A percentile compares a stretch with the other conserved stretches of the same genome.
These are phyloP conservation scores for Brassica balearica DNA, from an alignment of 441 rosid genomes.

Conservation along the genomic window DNA sequence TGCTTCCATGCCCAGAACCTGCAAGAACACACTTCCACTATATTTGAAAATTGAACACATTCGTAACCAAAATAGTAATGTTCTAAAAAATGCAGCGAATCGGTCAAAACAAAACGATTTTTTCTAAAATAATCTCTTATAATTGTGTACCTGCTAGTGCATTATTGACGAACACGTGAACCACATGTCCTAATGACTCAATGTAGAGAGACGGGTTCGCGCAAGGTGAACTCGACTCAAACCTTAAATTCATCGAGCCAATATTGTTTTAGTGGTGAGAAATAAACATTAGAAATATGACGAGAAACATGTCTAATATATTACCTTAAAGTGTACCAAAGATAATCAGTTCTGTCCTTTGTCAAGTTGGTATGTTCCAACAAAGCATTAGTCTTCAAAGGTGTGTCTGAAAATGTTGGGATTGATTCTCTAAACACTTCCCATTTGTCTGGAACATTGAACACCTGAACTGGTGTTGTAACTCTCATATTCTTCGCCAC, in stretches of 20 bases:
- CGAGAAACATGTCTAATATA: background rate
- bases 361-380: conserved; percentile 71
- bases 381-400: conserved; percentile 46
- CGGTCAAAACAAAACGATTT: too few relatives aligned
- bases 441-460: conserved; percentile 50
- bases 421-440: conserved; percentile 52
- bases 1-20: conserved; percentile 74
- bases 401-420: conserved; percentile 50
- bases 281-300: background rate
- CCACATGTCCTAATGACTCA: conserved; percentile 63
- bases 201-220: conserved; percentile 53
- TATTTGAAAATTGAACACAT: background rate
- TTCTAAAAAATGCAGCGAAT: too few relatives aligned
- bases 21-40: conserved; percentile 11
- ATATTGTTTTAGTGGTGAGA: too few relatives aligned
- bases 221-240: conserved; percentile 47
- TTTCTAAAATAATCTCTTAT: too few relatives aligned
- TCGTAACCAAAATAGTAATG: background rate
- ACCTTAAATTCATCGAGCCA: conserved; percentile 52
- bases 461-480: conserved; percentile 37
- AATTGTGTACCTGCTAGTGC: conserved; percentile 53
- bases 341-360: conserved; percentile 64
- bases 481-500: conserved; percentile 47
- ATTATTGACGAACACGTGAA: conserved; percentile 57
- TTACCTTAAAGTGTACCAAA: conserved; percentile 73